These are phyloP conservation scores for Cerioporus squamosus DNA, from an alignment of 1,284 basidiomycete species.

Conservation along the genomic window DNA sequence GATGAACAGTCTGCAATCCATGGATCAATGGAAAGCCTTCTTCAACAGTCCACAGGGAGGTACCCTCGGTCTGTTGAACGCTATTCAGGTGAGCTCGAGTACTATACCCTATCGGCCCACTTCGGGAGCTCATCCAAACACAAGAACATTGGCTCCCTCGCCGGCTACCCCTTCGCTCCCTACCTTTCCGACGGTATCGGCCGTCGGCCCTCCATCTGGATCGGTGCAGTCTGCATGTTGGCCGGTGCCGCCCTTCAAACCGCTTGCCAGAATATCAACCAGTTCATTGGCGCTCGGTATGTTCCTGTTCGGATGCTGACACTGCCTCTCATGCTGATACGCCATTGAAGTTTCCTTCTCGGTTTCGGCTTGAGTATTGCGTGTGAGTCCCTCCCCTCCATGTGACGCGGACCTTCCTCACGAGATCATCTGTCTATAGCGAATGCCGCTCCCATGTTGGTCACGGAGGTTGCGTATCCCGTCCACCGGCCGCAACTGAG, in stretches of 20 bases:
- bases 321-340: neutral
- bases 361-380: slow-evolving; percentile 82
- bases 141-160: slow-evolving; percentile 69
- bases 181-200: slow-evolving; percentile 73
- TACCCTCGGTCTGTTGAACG: slow-evolving; percentile 74
- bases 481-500: slow-evolving; percentile 75
- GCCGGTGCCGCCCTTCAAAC: slow-evolving; percentile 72
- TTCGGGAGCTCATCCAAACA: slow-evolving; percentile 5
- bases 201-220: slow-evolving; percentile 62
- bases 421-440: slow-evolving; percentile 36
- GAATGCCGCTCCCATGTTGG: slow-evolving; percentile 75
- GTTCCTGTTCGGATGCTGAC: slow-evolving; percentile 18
- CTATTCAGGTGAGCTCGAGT: slow-evolving; percentile 61
- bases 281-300: slow-evolving; percentile 81
- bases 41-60: slow-evolving; percentile 59
- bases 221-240: slow-evolving; percentile 68
- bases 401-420: neutral
- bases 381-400: slow-evolving; percentile 36
- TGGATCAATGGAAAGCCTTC: slow-evolving; percentile 61
- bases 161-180: slow-evolving; percentile 71
- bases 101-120: too few relatives aligned
- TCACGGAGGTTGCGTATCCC: slow-evolving; percentile 81
- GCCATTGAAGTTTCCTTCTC: slow-evolving; percentile 61
- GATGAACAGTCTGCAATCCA: slow-evolving; percentile 78
- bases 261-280: slow-evolving; percentile 71